A percentile compares a stretch with the other conserved stretches of the same genome.
These are phyloP conservation scores for Irpex sp. DNA, from an alignment of 1,284 basidiomycete species.

Conservation along the genomic window DNA sequence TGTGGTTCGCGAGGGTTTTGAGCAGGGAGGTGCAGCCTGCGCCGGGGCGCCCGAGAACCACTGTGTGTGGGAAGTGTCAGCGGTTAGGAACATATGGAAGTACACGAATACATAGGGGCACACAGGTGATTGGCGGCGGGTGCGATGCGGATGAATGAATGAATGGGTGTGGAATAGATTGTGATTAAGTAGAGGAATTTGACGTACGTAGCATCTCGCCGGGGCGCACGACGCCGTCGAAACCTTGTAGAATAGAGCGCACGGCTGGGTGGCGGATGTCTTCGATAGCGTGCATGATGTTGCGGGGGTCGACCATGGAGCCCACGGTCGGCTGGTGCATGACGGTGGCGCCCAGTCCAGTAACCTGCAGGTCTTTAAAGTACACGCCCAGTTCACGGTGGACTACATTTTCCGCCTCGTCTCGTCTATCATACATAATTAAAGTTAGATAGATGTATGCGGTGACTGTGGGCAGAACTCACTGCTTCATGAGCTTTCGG, in stretches of 20 bases:
- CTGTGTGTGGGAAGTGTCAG: constrained; percentile 21
- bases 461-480: constrained; percentile 8
- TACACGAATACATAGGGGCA: too few species aligned
- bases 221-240: constrained; percentile 49
- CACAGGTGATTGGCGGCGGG: too few species aligned
- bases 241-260: constrained; percentile 43
- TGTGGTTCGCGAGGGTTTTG: constrained; percentile 69
- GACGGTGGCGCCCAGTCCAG: constrained; percentile 40
- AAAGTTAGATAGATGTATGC: neutral
- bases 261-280: constrained; percentile 33
- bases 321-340: constrained; percentile 39
- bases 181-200: neutral
- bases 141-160: neutral
- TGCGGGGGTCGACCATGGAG: constrained; percentile 36
- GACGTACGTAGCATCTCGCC: constrained; percentile 60
- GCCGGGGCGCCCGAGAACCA: constrained; percentile 63
- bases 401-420: constrained; percentile 37
- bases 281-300: constrained; percentile 24
- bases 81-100: too few species aligned
- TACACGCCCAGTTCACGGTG: constrained; percentile 45
- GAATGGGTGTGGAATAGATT: neutral
- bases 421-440: constrained; percentile 29
- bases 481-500: constrained; percentile 36
- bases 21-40: constrained; percentile 76
- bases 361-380: constrained; percentile 46